Base-by-base conservation (phyloP, 179 eudicot genomes). In the Beta lomatogona region DNA sequence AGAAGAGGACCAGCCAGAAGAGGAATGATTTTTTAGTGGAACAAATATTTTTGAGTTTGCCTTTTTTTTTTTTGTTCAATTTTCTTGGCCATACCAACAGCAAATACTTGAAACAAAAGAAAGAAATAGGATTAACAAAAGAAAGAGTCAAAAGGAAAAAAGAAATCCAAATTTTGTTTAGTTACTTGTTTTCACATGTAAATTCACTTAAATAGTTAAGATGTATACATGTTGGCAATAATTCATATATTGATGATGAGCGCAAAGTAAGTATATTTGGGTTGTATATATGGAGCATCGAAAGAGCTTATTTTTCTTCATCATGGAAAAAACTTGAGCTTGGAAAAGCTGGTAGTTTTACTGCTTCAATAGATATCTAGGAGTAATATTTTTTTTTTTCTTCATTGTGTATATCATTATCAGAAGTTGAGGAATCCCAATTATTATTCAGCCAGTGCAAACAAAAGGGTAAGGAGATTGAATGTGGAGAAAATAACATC, bases 1-100 rank as follows among this genome's bases (percentile, higher is more conserved):
- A 55, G 71, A 57, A 52, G 82, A 73, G 22, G 73, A 68, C 22
- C 50, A 53, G 76, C 77, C 77, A 60, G 66, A 57, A 16, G 76
- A 77, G n/a, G 68, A 71, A 52, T 80, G 50, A 55, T 76, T 48
- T 70, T 46, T 75, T 36, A 36, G 63, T 53, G 45, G 36, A n/a
- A 66, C 46, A 52, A 44, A 81, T 36, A 50, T 66, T 9, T 22
- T 21, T 45, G 48, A 9, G 36, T 74, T 75, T 74, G 71, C 64
- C 4, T 53, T 13, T 3, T 64, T 25, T 64, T 54, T 22, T 50
- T 58, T 31, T 65, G 18, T 48, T 55, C 41, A 36, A 36, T 36
- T 80, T 31, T 78, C 9, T 70, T 57, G 78, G 71, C 4, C 21
- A 69, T 6, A 70, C 6, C 15, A 69, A 79, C 48, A 63, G 22